Evolutionary conservation across 2,329 filamentous ascomycete species (phyloP), one percentile per base, ranked within the genome.

Genomic region (Alternaria gaisen): DNA sequence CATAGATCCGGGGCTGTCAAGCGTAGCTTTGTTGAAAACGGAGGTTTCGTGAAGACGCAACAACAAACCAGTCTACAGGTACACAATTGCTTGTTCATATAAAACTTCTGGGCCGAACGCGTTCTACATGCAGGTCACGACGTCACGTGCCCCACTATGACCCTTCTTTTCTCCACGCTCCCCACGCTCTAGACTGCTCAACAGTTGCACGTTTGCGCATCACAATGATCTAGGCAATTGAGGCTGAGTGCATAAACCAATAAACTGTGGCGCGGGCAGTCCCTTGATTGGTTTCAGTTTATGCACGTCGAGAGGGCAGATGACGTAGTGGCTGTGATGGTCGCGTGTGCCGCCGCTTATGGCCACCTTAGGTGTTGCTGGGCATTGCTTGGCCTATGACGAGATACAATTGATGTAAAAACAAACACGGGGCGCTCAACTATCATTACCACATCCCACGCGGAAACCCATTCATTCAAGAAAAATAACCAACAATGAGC

Each of bases 241-340:
- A 62, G 59, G 59, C 58, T 64, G 61, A 60, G 60, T 50, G 32
- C 52, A 51, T 48, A 36, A 30, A 47, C 55, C 43, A 56, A 24
- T 44, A 32, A n/a, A 26, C 24, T 44, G 41, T 22, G 50, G 18
- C 58, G 50, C 56, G 51, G 56, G 24, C 54, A 48, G 22, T 4
- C 12, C 28, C 11, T 12, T 48, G 53, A 63, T 52, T 58, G 50
- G 58, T 34, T 40, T 36, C 51, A 41, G 28, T 47, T 47, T 22
- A 53, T 41, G 53, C 41, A 58, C 58, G 53, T 32, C 11, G 18
- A 11, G 18, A 36, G 41, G 34, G 20, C 18, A 28, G 34, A 69
- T 72, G 69, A 68, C 68, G 68, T 72, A 63, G 64, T 57, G 46
- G 57, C 58, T 40, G 52, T 52, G 48, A 64, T 55, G 60, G 41